Evolutionary conservation across 192 early-diverging fungal genomes (phyloP).

Genomic region (Coemansia biformis): DNA sequence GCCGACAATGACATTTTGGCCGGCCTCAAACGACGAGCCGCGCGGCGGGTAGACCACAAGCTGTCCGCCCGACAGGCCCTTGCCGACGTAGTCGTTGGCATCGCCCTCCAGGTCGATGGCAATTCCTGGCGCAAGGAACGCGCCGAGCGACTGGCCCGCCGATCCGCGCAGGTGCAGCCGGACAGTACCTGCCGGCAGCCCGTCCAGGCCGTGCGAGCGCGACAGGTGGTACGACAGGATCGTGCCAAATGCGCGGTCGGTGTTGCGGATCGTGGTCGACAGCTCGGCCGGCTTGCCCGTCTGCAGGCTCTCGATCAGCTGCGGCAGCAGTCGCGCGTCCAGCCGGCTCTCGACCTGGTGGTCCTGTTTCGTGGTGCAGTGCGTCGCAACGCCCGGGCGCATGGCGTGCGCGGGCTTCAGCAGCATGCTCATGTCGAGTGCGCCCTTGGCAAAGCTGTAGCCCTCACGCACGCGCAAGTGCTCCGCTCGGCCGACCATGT

Average conservation of each 20-base stretch:
- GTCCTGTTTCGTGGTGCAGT: conserved; percentile 79
- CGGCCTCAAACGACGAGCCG: conserved; percentile 66
- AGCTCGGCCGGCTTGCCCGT: conserved; percentile 56
- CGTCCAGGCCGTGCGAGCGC: conserved; percentile 65
- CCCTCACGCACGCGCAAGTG: conserved; percentile 71
- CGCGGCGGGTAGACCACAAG: conserved; percentile 88
- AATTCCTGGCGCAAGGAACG: conserved; percentile 87
- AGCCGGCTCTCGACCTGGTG: conserved; percentile 81
- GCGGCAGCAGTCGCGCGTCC: conserved; percentile 82
- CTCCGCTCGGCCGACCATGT: conserved; percentile 95
- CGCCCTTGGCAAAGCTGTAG: conserved; percentile 76
- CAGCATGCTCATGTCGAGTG: conserved; percentile 79
- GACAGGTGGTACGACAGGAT: conserved; percentile 90
- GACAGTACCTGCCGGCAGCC: conserved; percentile 83
- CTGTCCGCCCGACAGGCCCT: conserved; percentile 92
- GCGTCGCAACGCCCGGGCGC: conserved; percentile 81
- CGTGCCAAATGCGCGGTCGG: conserved; percentile 90
- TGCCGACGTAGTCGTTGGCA: conserved; percentile 98
- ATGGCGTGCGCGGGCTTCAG: conserved; percentile 81
- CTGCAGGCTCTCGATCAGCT: conserved; percentile 67
- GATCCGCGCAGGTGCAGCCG: conserved; percentile 81
- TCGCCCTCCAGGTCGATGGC: conserved; percentile 93
- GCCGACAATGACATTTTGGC: conserved; percentile 90
- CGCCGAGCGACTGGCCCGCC: conserved; percentile 94
- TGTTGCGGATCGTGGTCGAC: conserved; percentile 73